phyloP scores from a whole-genome alignment of 768 basidiomycete genomes.

The Pseudohyphozyma bogoriensis region DNA sequence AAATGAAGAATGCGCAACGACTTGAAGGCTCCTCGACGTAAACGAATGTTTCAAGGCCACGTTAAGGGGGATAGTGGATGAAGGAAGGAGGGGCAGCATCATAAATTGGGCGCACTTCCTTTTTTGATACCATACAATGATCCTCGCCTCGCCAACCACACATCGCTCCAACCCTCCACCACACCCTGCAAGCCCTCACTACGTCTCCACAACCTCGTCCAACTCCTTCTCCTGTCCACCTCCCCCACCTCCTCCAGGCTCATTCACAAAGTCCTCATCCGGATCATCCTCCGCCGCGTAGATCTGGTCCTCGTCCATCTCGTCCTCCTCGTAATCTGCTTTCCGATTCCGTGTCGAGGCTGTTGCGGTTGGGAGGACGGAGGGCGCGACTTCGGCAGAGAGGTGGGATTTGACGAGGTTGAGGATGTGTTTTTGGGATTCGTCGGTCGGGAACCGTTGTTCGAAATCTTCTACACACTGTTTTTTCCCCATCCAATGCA shows the following conservation, averaged over 20 bases:
- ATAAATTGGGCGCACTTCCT: no score
- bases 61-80: no score
- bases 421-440: slow-evolving; percentile 44
- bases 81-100: no score
- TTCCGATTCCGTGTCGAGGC: not conserved
- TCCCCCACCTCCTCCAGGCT: not conserved
- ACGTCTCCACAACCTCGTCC: not conserved
- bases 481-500: no score
- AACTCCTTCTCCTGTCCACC: not conserved
- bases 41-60: no score
- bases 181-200: not conserved
- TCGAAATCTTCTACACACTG: slow-evolving; percentile 92
- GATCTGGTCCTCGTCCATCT: not conserved
- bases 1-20: no score
- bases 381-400: slow-evolving; percentile 8
- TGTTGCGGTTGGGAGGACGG: not conserved
- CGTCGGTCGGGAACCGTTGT: slow-evolving; percentile 60
- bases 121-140: no score
- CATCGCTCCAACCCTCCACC: no score
- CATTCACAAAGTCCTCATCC: slow-evolving; percentile 1
- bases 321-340: not conserved
- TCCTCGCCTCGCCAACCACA: no score
- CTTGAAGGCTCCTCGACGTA: no score
- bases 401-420: slow-evolving; percentile 19
- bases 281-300: not conserved